Evolutionary conservation across 2,329 filamentous ascomycete genomes (phyloP), one percentile per base, ranked within the genome.

Genomic region (Coleophoma eucalyptorum): DNA sequence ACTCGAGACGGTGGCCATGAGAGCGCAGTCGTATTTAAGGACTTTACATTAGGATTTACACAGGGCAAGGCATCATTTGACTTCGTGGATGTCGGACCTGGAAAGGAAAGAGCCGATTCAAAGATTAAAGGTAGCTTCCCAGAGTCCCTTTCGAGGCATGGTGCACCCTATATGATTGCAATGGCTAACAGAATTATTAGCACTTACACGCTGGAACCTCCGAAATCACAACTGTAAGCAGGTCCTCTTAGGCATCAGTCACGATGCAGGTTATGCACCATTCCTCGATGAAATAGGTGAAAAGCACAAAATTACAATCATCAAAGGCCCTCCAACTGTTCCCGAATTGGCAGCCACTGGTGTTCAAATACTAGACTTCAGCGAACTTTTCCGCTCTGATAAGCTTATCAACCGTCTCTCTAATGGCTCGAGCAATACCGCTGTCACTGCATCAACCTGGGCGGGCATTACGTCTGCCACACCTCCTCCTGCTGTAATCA

Each of bases 141-240:
- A 26, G 10, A 26, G 4, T 26, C 26, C 26, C 26, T 26, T 26
- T 26, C 26, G 3, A 12, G 16, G 35, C 4, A 8, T 38, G 35
- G 13, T 15, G 12, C 35, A 3, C 6, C n/a, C 13, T 38, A n/a
- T 2, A 38, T 8, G 7, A 26, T 8, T 26, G 26, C 26, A 26
- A 26, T 26, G 5, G 26, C 26, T 26, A 6, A 26, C 2, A 26
- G 26, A 2, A 26, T 26, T 26, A 3, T 18, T 38, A 38, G 35
- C 35, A 2, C 13, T 18, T 38, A 18, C 35, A n/a, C 69, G 71
- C 43, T 84, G 80, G 75, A 75, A 86, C 63, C 67, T 86, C 43
- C 71, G 73, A 56, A 84, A 84, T 54, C 67, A 73, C 55, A 84
- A 83, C 61, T 86, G 83, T 70, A 80, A 77, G 60, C 77, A 83